phyloP scores from a whole-genome alignment of 331 rosid genomes.

The Rosa hybrid region DNA sequence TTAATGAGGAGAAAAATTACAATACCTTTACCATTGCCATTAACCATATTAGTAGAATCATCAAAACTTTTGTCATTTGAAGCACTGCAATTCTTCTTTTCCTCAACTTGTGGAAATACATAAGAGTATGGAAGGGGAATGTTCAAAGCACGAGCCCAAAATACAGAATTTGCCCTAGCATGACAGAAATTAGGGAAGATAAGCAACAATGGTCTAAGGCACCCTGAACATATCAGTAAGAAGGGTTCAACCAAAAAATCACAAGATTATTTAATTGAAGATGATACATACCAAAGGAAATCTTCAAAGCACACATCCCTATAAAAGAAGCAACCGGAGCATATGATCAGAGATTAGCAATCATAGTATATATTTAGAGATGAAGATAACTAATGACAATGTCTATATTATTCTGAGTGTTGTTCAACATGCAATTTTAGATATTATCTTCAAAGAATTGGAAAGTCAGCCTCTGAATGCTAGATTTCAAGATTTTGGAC shows the following conservation, averaged over 20 bases:
- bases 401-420: constrained; percentile 9
- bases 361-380: not conserved
- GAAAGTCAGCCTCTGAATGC: not conserved
- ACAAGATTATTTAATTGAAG: constrained; percentile 19
- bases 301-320: constrained; percentile 92
- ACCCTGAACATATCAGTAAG: constrained; percentile 7
- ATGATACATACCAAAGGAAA: constrained; percentile 76
- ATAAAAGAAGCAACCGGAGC: constrained; percentile 35
- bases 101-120: constrained; percentile 76
- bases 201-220: constrained; percentile 33
- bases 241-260: constrained; percentile 15
- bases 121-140: constrained; percentile 78
- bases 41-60: constrained; percentile 23
- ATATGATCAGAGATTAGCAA: constrained; percentile 8
- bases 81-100: constrained; percentile 37
- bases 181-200: constrained; percentile 30
- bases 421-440: not conserved
- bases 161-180: constrained; percentile 91
- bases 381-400: not conserved
- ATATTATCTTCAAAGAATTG: not conserved
- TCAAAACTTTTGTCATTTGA: constrained; percentile 24
- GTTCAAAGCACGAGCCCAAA: constrained; percentile 95
- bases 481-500: not conserved
- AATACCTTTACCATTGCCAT: constrained; percentile 45
- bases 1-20: not conserved